These are phyloP conservation scores for Penicillium psychrofluorescens DNA, from an alignment of 495 filamentous ascomycete species.

Conservation along the genomic window DNA sequence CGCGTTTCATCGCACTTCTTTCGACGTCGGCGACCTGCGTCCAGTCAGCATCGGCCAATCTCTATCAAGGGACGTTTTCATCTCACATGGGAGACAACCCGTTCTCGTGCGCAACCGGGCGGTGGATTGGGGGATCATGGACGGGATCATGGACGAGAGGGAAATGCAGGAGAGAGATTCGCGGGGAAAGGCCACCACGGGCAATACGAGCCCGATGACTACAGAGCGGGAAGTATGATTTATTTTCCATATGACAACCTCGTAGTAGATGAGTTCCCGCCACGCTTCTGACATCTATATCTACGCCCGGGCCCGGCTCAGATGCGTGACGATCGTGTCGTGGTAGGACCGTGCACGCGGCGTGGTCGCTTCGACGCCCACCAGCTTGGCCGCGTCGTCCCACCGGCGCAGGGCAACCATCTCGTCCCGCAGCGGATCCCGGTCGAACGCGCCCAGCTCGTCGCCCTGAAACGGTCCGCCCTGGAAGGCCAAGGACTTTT, in stretches of 20 bases:
- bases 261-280: no score
- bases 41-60: background rate
- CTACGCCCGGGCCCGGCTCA: background rate
- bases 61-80: background rate
- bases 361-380: slow-evolving; percentile 19
- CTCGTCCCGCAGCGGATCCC: slow-evolving; percentile 26
- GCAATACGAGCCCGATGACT: no score
- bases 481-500: slow-evolving; percentile 33
- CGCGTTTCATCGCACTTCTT: slow-evolving; percentile 12
- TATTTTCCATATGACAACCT: no score
- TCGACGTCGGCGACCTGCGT: slow-evolving; percentile 7
- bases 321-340: slow-evolving; percentile 21
- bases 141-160: no score
- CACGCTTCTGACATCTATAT: no score
- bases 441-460: slow-evolving; percentile 21
- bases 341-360: slow-evolving; percentile 22
- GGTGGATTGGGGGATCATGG: background rate
- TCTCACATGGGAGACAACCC: slow-evolving; percentile 7
- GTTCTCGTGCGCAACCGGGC: slow-evolving; percentile 6
- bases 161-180: no score
- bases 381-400: slow-evolving; percentile 37
- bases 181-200: no score
- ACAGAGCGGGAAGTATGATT: no score
- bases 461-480: slow-evolving; percentile 33
- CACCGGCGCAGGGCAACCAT: slow-evolving; percentile 34